These are phyloP conservation scores for Gautieria morchelliformis DNA, from an alignment of 768 basidiomycete genomes.

Conservation along the genomic window DNA sequence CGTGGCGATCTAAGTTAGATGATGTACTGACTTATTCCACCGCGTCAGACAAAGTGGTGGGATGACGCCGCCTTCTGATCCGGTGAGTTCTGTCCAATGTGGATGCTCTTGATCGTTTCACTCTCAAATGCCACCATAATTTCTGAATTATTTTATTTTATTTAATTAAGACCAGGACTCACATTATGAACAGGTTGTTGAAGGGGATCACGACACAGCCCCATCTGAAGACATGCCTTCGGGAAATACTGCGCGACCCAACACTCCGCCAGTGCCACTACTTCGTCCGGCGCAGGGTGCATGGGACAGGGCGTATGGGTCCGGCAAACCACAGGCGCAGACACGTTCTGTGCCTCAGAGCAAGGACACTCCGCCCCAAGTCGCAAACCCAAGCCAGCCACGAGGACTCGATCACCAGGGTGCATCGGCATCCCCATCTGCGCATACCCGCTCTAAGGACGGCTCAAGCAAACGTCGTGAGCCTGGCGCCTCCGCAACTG, in stretches of 20 bases:
- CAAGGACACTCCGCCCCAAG: not conserved
- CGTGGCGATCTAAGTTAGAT: not conserved
- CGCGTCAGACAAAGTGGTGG: not conserved
- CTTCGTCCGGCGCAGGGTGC: slow-evolving; percentile 7
- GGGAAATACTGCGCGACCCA: not conserved
- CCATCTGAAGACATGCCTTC: not conserved
- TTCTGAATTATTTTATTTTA: not conserved
- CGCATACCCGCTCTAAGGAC: not conserved
- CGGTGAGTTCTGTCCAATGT: not conserved
- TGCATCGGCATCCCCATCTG: not conserved
- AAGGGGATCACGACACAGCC: not conserved
- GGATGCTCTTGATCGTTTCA: not conserved
- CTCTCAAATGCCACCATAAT: not conserved
- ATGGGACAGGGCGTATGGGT: not conserved
- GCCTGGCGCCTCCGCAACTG: not conserved
- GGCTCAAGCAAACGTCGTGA: not conserved
- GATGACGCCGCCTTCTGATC: not conserved
- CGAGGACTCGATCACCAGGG: not conserved
- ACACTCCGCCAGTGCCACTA: not conserved
- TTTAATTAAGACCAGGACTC: not conserved
- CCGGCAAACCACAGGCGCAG: not conserved
- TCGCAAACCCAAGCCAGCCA: not conserved
- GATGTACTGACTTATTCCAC: not conserved
- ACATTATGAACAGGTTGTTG: not conserved
- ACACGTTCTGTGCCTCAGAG: not conserved